These are phyloP conservation scores for Metarhizium album DNA, from an alignment of 2,329 filamentous ascomycete species.

Conservation along the genomic window DNA sequence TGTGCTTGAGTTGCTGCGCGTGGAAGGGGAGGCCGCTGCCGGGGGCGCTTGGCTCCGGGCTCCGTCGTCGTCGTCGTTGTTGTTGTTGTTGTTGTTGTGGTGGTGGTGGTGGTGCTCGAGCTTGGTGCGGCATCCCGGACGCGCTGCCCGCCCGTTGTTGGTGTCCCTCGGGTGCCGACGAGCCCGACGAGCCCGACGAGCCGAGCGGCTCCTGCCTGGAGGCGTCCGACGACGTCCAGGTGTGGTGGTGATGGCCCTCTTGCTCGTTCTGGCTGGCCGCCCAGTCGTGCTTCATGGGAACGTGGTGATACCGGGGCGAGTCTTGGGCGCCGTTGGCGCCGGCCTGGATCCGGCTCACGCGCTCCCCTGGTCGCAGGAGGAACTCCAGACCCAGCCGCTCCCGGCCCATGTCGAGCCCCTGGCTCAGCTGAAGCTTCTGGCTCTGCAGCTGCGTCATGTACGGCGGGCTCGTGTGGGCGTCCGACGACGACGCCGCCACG, in stretches of 20 bases:
- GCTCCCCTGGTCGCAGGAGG: slow-evolving; percentile 39
- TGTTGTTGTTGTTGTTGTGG: too few relatives aligned
- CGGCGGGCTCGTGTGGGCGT: slow-evolving; percentile 4
- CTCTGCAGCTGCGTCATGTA: slow-evolving; percentile 26
- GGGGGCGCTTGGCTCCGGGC: slow-evolving; percentile 5
- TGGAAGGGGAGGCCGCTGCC: slow-evolving; percentile 12
- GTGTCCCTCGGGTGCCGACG: neutral
- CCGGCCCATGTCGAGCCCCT: slow-evolving; percentile 48
- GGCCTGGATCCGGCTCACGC: slow-evolving; percentile 40
- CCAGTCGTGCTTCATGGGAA: slow-evolving; percentile 43
- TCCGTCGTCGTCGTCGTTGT: neutral
- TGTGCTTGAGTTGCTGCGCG: slow-evolving; percentile 42
- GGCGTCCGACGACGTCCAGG: neutral
- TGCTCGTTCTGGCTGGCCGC: slow-evolving; percentile 13
- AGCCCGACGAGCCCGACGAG: neutral
- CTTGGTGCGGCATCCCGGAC: neutral
- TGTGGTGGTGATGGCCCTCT: slow-evolving; percentile 6
- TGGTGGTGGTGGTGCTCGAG: too few relatives aligned
- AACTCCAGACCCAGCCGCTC: slow-evolving; percentile 67
- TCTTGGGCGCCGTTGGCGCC: slow-evolving; percentile 38
- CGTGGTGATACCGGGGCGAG: slow-evolving; percentile 30
- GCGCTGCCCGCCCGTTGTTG: neutral
- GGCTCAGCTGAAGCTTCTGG: slow-evolving; percentile 38
- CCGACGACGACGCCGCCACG: neutral
- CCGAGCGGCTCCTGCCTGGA: neutral